phyloP scores from a whole-genome alignment of 768 basidiomycete species.

The Leccinum rimulosum region DNA sequence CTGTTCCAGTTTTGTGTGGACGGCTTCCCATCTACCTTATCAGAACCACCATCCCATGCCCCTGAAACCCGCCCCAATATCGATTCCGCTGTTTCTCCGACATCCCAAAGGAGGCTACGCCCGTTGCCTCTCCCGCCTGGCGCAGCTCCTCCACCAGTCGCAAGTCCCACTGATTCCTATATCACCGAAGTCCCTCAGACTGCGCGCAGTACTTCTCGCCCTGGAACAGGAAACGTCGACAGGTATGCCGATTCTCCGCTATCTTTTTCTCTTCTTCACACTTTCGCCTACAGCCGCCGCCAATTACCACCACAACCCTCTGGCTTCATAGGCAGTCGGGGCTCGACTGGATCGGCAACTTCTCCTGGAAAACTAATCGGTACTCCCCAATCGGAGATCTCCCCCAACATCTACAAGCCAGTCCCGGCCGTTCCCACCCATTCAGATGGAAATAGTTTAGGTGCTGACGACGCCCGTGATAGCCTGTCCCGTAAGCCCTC shows the following conservation, averaged over 20 bases:
- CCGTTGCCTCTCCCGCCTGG: constrained; percentile 31
- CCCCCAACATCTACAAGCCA: constrained; percentile 29
- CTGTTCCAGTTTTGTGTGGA: not conserved
- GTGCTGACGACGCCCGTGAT: constrained; percentile 22
- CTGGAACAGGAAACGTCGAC: constrained; percentile 26
- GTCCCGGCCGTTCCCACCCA: constrained; percentile 28
- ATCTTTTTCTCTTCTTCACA: not conserved
- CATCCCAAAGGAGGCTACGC: constrained; percentile 27
- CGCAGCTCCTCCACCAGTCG: constrained; percentile 6
- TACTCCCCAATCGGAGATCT: constrained; percentile 17
- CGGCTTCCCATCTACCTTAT: not conserved
- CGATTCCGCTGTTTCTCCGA: constrained; percentile 29
- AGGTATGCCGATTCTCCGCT: constrained; percentile 13
- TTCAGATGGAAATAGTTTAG: constrained; percentile 8
- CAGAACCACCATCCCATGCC: constrained; percentile 15
- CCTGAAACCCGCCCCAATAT: constrained; percentile 21
- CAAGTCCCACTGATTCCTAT: constrained; percentile 19
- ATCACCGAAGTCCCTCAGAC: constrained; percentile 12
- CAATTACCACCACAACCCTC: constrained; percentile 26
- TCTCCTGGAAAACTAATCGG: constrained; percentile 16
- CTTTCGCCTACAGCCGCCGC: constrained; percentile 21
- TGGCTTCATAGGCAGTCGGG: constrained; percentile 12
- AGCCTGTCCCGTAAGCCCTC: constrained; percentile 21
- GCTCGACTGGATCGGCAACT: constrained; percentile 23
- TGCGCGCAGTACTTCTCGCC: constrained; percentile 18